Evolutionary conservation across 1,284 basidiomycete genomes (phyloP).

Genomic region (Heimioporus punctisporus): DNA sequence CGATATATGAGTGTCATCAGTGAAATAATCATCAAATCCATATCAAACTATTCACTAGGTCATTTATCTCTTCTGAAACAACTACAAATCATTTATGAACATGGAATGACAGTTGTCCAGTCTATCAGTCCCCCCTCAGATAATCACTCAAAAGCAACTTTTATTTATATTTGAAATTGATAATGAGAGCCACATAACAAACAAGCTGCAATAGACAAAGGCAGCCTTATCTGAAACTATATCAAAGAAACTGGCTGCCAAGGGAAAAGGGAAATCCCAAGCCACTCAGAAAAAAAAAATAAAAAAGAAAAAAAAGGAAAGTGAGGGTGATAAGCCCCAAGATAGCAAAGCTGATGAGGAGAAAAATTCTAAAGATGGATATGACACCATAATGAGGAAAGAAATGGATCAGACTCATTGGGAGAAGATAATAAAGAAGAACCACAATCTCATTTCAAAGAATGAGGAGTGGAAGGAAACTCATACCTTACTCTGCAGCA

Average conservation of each 20-base stretch:
- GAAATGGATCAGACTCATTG: too few relatives aligned
- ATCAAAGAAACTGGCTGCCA: neutral
- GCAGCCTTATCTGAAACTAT: neutral
- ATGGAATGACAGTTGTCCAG: neutral
- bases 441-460: neutral
- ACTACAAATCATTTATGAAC: neutral
- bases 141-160: neutral
- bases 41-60: neutral
- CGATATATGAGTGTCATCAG: neutral
- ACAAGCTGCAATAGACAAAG: neutral
- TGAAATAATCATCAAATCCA: too few relatives aligned
- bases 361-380: neutral
- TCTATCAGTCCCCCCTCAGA: neutral
- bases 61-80: neutral
- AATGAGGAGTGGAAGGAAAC: neutral
- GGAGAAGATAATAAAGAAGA: neutral
- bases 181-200: neutral
- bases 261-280: neutral
- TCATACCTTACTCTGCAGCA: neutral
- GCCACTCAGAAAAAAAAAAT: too few relatives aligned
- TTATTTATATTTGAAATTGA: neutral
- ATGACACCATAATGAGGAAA: neutral
- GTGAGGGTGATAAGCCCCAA: too few relatives aligned
- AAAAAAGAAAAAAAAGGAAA: too few relatives aligned
- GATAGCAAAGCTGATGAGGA: too few relatives aligned